These are phyloP conservation scores for Aquilaria agallochum DNA, from an alignment of 441 rosid genomes.

Conservation along the genomic window DNA sequence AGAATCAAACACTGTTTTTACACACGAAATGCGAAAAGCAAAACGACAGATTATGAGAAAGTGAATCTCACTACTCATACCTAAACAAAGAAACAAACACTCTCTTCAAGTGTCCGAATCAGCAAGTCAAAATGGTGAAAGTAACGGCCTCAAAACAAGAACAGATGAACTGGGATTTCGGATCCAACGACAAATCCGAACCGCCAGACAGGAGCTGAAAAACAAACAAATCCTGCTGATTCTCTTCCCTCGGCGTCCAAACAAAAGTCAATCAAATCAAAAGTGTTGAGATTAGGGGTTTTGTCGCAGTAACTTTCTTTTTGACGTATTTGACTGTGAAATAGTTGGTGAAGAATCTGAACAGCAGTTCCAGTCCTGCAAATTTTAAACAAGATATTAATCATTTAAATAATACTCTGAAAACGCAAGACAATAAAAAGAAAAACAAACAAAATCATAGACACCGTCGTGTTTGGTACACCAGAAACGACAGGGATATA, in stretches of 20 bases:
- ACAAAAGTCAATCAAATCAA: conserved; percentile 24
- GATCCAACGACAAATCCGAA: conserved; percentile 27
- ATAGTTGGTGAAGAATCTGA: background rate
- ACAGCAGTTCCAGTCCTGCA: conserved; percentile 6
- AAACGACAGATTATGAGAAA: conserved; percentile 13
- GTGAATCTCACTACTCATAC: conserved; percentile 11
- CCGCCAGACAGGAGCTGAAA: conserved; percentile 9
- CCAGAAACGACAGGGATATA: conserved; percentile 2
- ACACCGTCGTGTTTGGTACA: conserved; percentile 3
- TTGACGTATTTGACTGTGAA: conserved; percentile 11
- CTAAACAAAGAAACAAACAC: conserved; percentile 15
- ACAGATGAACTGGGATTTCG: conserved; percentile 15
- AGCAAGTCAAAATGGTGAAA: conserved; percentile 31
- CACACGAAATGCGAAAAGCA: conserved; percentile 11
- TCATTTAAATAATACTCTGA: background rate
- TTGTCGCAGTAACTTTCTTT: conserved; percentile 1
- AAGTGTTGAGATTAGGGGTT: conserved; percentile 9
- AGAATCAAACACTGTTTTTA: conserved; percentile 14
- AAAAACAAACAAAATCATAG: conserved; percentile 2
- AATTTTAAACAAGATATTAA: background rate
- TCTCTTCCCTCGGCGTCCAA: conserved; percentile 21
- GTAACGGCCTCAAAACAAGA: conserved; percentile 22
- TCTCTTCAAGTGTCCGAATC: conserved; percentile 32
- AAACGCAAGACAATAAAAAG: conserved; percentile 12
- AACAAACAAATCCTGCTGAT: conserved; percentile 8